Conservation (phyloP, 805 yeast species). For the Brettanomyces bruxellensis region DNA sequence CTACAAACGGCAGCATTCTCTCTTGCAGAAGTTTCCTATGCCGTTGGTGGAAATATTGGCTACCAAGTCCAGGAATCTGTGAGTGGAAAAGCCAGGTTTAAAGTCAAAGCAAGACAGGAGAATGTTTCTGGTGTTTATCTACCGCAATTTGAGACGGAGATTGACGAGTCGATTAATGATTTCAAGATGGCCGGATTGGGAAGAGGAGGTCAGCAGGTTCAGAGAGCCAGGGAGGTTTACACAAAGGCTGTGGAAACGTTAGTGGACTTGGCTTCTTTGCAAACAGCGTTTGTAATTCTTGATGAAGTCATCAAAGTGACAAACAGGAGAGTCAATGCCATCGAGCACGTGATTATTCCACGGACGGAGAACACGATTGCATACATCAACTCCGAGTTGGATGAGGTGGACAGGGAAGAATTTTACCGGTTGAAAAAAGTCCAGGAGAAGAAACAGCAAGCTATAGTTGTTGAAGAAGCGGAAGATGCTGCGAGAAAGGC, state of each 20-base stretch:
- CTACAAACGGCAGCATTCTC: conserved; percentile 99
- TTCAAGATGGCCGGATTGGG: conserved; percentile 96
- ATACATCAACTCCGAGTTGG: conserved; percentile 90
- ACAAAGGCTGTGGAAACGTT: conserved; percentile 95
- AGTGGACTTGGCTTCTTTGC: conserved; percentile 91
- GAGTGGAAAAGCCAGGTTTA: conserved; percentile 84
- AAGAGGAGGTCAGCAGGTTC: conserved; percentile 97
- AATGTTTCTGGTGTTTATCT: conserved; percentile 93
- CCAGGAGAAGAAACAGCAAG: conserved; percentile 86
- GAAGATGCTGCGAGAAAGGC: conserved; percentile 31
- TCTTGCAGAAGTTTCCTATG: conserved; percentile 93
- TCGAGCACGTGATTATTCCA: conserved; percentile 96
- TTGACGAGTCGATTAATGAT: conserved; percentile 82
- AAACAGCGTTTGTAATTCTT: conserved; percentile 90
- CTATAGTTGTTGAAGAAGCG: conserved; percentile 55
- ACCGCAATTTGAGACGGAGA: conserved; percentile 84
- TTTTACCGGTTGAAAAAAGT: conserved; percentile 94
- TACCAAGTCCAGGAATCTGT: conserved; percentile 88
- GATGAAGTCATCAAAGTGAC: conserved; percentile 98
- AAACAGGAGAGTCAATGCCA: conserved; percentile 96
- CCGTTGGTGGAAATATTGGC: conserved; percentile 92
- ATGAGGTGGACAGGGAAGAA: conserved; percentile 97
- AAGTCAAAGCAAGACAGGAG: conserved; percentile 86
- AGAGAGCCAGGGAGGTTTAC: conserved; percentile 86
- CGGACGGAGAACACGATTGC: conserved; percentile 92